Percentiles rank a stretch among this genome's conserved stretches.
phyloP scores from a whole-genome alignment of 169 alveolate genomes.

The Eimeria sp. region DNA sequence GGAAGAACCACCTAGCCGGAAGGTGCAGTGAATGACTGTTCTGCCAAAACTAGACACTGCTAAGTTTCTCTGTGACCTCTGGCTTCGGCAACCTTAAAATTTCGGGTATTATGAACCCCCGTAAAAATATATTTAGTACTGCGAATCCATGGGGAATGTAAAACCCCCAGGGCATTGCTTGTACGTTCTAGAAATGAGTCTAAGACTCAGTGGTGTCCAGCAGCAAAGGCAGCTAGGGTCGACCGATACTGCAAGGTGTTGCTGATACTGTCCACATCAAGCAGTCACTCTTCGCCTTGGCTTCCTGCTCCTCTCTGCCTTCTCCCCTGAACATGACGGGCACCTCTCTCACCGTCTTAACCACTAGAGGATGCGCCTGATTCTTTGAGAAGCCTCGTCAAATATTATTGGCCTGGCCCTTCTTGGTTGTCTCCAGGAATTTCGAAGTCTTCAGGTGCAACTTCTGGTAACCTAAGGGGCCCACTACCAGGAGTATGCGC shows the following conservation, averaged over 20 bases:
- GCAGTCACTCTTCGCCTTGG: not conserved
- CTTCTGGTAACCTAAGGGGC: conserved; percentile 8
- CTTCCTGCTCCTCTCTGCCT: not conserved
- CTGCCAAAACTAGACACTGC: not conserved
- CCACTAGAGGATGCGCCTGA: not conserved
- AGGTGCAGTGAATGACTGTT: not conserved
- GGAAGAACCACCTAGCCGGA: not conserved
- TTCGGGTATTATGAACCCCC: not conserved
- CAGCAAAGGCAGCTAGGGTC: not conserved
- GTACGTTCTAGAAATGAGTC: not conserved
- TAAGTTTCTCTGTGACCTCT: not conserved
- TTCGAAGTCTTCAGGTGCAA: conserved; percentile 71
- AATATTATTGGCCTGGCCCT: not conserved
- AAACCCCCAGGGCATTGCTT: not conserved
- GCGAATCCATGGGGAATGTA: not conserved
- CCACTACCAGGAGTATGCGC: not conserved
- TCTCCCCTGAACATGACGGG: not conserved
- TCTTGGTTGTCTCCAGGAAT: conserved; percentile 42
- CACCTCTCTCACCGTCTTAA: not conserved
- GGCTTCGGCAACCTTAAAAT: not conserved
- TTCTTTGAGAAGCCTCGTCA: not conserved
- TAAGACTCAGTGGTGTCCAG: not conserved
- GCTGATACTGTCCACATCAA: not conserved
- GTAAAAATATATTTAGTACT: not conserved
- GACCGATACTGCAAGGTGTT: not conserved